These are phyloP conservation scores for Urostyla sp. DNA, from an alignment of 73 alveolate species.

Conservation along the genomic window DNA sequence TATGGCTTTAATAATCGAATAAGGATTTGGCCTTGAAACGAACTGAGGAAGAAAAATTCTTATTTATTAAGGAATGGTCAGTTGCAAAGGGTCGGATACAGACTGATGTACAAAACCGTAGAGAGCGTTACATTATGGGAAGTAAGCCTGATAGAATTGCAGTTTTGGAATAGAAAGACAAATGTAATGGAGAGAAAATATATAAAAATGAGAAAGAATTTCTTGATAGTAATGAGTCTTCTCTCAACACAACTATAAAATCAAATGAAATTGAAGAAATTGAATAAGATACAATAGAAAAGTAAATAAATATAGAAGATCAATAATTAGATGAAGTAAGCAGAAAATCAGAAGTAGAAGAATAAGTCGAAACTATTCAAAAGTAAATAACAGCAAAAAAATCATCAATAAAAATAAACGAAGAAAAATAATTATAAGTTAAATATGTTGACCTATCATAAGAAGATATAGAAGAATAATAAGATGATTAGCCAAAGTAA, in stretches of 20 bases:
- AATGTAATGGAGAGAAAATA: not conserved
- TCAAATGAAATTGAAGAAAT: conserved; percentile 3
- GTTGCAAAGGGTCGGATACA: conserved; percentile 16
- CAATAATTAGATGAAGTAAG: not conserved
- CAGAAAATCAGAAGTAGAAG: not conserved
- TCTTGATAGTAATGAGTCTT: conserved; percentile 39
- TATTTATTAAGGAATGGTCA: conserved; percentile 23
- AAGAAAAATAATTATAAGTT: not conserved
- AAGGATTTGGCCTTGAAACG: conserved; percentile 2
- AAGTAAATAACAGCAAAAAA: not conserved
- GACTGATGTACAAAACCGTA: not conserved
- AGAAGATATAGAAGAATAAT: not conserved
- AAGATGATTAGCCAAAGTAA: conserved; percentile 14
- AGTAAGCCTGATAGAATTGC: conserved; percentile 20
- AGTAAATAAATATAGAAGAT: not conserved
- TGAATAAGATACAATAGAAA: not conserved
- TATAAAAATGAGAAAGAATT: conserved; percentile 21
- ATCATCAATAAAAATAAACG: not conserved
- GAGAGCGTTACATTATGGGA: not conserved
- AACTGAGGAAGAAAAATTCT: conserved; percentile 23
- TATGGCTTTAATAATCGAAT: conserved; percentile 22
- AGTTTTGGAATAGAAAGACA: conserved; percentile 1
- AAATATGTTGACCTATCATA: not conserved
- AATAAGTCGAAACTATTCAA: not conserved
- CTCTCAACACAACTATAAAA: conserved; percentile 18